A percentile compares a stretch with the other conserved stretches of the same genome.
phyloP scores from a whole-genome alignment of 495 filamentous ascomycete species.

The Penicillium lagena region DNA sequence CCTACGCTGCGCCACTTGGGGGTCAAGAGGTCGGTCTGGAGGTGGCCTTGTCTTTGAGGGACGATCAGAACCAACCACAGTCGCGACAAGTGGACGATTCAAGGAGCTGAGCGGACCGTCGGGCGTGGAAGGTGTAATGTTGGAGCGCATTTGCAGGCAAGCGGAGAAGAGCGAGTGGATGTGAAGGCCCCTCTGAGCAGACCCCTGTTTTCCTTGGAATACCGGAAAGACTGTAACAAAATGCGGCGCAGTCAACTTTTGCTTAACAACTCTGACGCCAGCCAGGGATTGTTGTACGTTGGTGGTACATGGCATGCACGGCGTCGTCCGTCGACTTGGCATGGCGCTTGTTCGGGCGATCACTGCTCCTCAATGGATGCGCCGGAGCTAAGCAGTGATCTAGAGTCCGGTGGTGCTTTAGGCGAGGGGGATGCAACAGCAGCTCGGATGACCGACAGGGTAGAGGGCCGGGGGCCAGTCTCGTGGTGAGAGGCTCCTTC shows the following conservation, averaged over 20 bases:
- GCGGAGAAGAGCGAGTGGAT: constrained; percentile 11
- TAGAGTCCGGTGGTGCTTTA: no score
- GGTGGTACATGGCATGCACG: constrained; percentile 7
- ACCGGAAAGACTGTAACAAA: constrained; percentile 3
- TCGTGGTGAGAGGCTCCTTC: no score
- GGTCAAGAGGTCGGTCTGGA: constrained; percentile 6
- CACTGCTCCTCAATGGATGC: no score
- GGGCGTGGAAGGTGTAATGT: constrained; percentile 10
- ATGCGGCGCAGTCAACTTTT: constrained; percentile 25
- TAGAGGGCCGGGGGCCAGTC: no score
- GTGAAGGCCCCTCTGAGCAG: background rate
- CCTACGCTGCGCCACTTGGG: constrained; percentile 8
- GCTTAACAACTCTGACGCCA: constrained; percentile 14
- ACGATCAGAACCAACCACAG: constrained; percentile 2
- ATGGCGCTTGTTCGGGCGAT: constrained; percentile 24
- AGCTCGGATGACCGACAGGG: no score
- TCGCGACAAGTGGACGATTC: constrained; percentile 4
- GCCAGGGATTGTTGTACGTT: constrained; percentile 11
- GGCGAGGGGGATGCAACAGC: no score
- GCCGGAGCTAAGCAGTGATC: no score
- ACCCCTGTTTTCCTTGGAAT: constrained; percentile 5
- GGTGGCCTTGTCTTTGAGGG: constrained; percentile 12
- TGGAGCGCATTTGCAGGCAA: constrained; percentile 8
- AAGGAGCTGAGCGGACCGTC: constrained; percentile 3
- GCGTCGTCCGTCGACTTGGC: constrained; percentile 31